These are phyloP conservation scores for Corniculantispora saksenae DNA, from an alignment of 2,329 filamentous ascomycete species.

Conservation along the genomic window DNA sequence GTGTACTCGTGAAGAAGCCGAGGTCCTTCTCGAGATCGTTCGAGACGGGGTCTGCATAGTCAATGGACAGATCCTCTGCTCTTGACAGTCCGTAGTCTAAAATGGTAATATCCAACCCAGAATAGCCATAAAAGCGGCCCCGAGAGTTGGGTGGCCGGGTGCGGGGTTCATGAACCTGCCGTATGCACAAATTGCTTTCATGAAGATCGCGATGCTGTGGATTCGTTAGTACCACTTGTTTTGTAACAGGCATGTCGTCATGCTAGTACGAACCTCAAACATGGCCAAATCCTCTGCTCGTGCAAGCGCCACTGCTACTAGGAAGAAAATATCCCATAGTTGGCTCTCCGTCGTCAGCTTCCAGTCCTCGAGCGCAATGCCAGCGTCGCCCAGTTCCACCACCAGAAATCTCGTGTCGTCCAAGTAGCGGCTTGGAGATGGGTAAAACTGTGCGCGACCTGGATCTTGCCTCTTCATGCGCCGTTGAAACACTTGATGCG, in stretches of 20 bases:
- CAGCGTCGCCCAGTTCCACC: slow-evolving; percentile 64
- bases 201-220: slow-evolving; percentile 64
- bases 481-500: slow-evolving; percentile 60
- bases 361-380: slow-evolving; percentile 60
- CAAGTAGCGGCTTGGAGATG: slow-evolving; percentile 60
- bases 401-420: slow-evolving; percentile 60
- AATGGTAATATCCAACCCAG: slow-evolving; percentile 64
- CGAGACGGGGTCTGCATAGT: slow-evolving; percentile 45
- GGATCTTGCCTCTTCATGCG: slow-evolving; percentile 57
- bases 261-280: slow-evolving; percentile 55
- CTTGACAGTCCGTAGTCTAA: slow-evolving; percentile 67
- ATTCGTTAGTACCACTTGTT: neutral
- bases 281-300: slow-evolving; percentile 58
- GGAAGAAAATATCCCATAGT: slow-evolving; percentile 64
- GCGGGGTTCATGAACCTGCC: slow-evolving; percentile 39
- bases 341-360: slow-evolving; percentile 49
- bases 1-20: slow-evolving; percentile 59
- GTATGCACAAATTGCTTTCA: slow-evolving; percentile 64
- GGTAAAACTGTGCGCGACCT: slow-evolving; percentile 60
- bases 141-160: slow-evolving; percentile 32
- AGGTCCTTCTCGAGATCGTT: slow-evolving; percentile 63
- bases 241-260: neutral
- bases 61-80: slow-evolving; percentile 46
- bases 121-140: slow-evolving; percentile 53
- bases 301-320: slow-evolving; percentile 60